A percentile compares a stretch with the other conserved stretches of the same genome.
phyloP scores from a whole-genome alignment of 192 early-diverging fungal genomes.

The Gorgonomyces haynaldii region DNA sequence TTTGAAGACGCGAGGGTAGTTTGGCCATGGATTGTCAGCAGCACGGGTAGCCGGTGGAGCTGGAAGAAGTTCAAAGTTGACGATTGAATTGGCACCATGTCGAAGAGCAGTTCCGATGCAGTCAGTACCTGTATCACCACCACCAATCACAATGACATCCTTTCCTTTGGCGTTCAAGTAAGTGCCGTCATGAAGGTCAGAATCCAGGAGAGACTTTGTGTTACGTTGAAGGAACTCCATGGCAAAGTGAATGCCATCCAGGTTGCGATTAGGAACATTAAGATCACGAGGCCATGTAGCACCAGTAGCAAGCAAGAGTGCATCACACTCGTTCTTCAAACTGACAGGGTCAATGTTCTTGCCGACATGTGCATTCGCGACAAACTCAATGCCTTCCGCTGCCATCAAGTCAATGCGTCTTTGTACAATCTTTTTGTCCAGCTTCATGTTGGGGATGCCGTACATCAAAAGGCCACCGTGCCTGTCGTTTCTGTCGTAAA shows the following conservation, averaged over 20 bases:
- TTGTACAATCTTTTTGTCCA: slow-evolving; percentile 92
- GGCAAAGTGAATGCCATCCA: slow-evolving; percentile 92
- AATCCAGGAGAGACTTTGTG: slow-evolving; percentile 79
- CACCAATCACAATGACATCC: slow-evolving; percentile 94
- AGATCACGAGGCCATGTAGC: slow-evolving; percentile 98
- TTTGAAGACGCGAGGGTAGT: slow-evolving; percentile 90
- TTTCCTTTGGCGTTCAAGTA: slow-evolving; percentile 83
- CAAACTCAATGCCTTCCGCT: slow-evolving; percentile 88
- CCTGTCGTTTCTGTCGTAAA: slow-evolving; percentile 95
- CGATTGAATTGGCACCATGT: slow-evolving; percentile 72
- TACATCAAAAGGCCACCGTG: slow-evolving; percentile 95
- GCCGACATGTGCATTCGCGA: slow-evolving; percentile 80
- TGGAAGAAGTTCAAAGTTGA: slow-evolving; percentile 96
- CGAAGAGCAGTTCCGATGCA: slow-evolving; percentile 90
- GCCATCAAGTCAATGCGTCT: slow-evolving; percentile 87
- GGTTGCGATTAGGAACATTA: slow-evolving; percentile 70
- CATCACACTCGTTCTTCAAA: slow-evolving; percentile 62
- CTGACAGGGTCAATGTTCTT: slow-evolving; percentile 60
- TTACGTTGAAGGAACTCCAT: slow-evolving; percentile 94
- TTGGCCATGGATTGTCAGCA: slow-evolving; percentile 93
- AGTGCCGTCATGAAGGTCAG: slow-evolving; percentile 55
- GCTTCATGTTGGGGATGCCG: slow-evolving; percentile 99
- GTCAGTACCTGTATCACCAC: slow-evolving; percentile 95
- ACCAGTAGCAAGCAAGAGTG: slow-evolving; percentile 78
- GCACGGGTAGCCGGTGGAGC: slow-evolving; percentile 76